A percentile compares a stretch with the other conserved stretches of the same genome.
Evolutionary conservation across 108 stramenopile genomes (phyloP).

Genomic region (Conticribra guillardii): DNA sequence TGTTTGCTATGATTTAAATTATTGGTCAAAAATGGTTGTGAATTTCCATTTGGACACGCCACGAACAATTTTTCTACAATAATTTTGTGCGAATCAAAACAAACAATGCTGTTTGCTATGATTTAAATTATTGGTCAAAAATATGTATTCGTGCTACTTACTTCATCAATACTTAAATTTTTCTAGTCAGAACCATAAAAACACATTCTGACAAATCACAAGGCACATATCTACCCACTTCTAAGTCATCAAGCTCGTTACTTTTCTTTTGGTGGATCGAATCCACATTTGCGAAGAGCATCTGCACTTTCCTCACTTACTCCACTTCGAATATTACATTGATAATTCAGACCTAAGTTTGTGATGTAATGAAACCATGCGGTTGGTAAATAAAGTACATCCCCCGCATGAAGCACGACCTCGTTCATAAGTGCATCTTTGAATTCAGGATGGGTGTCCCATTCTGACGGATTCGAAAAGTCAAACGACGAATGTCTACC

Average conservation of each 20-base stretch:
- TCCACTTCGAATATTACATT: slow-evolving; percentile 66
- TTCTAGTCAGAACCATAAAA: too few species aligned
- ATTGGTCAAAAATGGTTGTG: neutral
- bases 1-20: too few species aligned
- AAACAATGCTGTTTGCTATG: too few species aligned
- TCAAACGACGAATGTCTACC: slow-evolving; percentile 85
- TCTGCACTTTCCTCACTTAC: slow-evolving; percentile 24
- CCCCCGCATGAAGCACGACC: slow-evolving; percentile 69
- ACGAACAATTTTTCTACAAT: too few species aligned
- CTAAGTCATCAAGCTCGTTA: neutral
- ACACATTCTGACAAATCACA: too few species aligned
- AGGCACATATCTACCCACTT: too few species aligned
- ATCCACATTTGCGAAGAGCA: slow-evolving; percentile 28
- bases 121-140: neutral
- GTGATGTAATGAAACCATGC: slow-evolving; percentile 74
- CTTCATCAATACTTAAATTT: too few species aligned
- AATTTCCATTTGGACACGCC: neutral
- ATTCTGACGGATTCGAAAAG: slow-evolving; percentile 80
- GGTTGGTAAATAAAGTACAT: slow-evolving; percentile 69
- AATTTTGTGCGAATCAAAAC: too few species aligned
- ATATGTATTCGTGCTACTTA: too few species aligned
- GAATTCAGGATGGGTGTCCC: slow-evolving; percentile 78
- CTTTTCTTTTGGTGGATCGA: slow-evolving; percentile 19
- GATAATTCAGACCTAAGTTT: slow-evolving; percentile 61
- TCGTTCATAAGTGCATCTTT: slow-evolving; percentile 46